Base-by-base conservation (phyloP, 495 filamentous ascomycete species). In the Tuber borchii region DNA sequence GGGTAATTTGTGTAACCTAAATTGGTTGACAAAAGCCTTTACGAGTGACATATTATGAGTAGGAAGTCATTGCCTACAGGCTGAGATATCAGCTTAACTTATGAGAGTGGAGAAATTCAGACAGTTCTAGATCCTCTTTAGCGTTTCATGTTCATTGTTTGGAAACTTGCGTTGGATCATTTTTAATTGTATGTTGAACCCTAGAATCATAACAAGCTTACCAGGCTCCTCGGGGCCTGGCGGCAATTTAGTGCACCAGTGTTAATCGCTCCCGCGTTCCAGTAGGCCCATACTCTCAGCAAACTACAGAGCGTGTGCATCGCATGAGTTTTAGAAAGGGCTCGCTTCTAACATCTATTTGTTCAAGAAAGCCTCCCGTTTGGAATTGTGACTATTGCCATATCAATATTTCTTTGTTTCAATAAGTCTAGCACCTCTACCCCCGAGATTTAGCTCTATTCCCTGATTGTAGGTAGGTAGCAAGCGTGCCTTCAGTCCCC, bases 1-100 rank as follows among this genome's bases (percentile, higher is more conserved):
- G 56, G 56, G 56, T 65, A 65, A 65, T 34, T 34, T 65, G 56
- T 65, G 56, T 65, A 65, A 65, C 56, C 26, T 65, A 17, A n/a
- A n/a, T n/a, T n/a, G n/a, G 56, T 7, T 65, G 56, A 9, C 14
- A 0, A 6, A 65, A 65, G 56, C 26, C 19, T 65, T 65, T 65
- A 34, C 56, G 56, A 65, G 56, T 65, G 56, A 65, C 26, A 65
- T 65, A 6, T 16, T 17, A 65, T 65, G 56, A 65, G 26, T 65
- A 17, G 3, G 26, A 8, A 34, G 26, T 34, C 3, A 0, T 34
- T 65, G 26, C 14, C 56, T 0, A 14, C n/a, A 4, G 2, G 51
- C 10, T 14, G 9, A 61, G 51, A 61, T 61, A 61, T 26, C n/a
- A 22, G n/a, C 48, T 22, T 26, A 14, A 61, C 51, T 61, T 61